These are phyloP conservation scores for Hydrangea macrophylla DNA, from an alignment of 148 eudicot genomes.

Conservation along the genomic window DNA sequence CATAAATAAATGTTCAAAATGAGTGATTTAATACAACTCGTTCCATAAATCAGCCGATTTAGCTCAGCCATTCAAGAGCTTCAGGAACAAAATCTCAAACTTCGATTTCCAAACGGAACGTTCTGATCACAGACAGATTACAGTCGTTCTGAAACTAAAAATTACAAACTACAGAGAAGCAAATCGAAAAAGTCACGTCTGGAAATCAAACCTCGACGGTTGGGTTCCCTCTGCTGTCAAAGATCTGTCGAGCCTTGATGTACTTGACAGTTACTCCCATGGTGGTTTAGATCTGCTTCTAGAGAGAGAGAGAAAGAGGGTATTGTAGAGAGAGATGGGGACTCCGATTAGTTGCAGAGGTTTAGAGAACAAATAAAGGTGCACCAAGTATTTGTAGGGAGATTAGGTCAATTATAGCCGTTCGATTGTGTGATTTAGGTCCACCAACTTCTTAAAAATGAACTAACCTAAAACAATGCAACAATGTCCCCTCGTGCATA, in stretches of 20 bases:
- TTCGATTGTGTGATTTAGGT: slow-evolving; percentile 8
- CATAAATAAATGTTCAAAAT: neutral
- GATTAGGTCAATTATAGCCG: slow-evolving; percentile 16
- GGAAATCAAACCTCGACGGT: slow-evolving; percentile 77
- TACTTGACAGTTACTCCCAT: slow-evolving; percentile 71
- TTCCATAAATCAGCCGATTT: neutral
- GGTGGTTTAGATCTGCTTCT: slow-evolving; percentile 21
- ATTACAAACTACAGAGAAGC: neutral
- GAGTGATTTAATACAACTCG: neutral
- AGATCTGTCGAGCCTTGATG: slow-evolving; percentile 92
- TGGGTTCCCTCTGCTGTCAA: slow-evolving; percentile 96
- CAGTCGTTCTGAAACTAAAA: neutral
- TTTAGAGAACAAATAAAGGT: neutral
- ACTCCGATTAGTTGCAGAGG: neutral
- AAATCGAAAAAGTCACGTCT: slow-evolving; percentile 8
- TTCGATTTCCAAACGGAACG: neutral
- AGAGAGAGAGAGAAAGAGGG: neutral
- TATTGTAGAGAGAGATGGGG: neutral
- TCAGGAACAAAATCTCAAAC: neutral
- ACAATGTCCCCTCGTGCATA: too few species aligned
- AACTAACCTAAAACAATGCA: too few species aligned
- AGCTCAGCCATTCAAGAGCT: neutral
- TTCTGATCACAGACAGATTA: neutral
- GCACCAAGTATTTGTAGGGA: slow-evolving; percentile 10
- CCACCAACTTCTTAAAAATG: too few species aligned